Percentiles rank a stretch among this genome's conserved stretches.
Conservation (phyloP, 2,329 filamentous ascomycete genomes). For the Meredithiella fracta region DNA sequence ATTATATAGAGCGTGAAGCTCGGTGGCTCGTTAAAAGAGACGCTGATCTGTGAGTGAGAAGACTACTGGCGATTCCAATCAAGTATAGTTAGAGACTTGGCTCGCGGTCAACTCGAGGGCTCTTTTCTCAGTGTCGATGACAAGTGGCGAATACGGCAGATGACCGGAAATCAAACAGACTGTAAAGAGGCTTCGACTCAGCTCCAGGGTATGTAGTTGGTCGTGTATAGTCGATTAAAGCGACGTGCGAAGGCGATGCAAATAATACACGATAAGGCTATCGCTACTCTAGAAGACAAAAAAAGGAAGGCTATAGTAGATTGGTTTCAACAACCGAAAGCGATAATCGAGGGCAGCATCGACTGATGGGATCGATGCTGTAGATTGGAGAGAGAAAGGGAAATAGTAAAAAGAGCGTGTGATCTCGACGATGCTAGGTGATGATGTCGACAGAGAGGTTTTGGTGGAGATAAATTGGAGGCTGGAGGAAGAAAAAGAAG, state of each 20-base stretch:
- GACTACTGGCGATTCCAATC: background rate
- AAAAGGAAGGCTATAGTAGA: background rate
- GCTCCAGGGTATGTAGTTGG: background rate
- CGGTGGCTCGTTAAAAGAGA: background rate
- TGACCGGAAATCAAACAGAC: background rate
- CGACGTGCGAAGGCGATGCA: background rate
- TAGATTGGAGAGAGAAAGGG: background rate
- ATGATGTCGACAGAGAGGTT: constrained; percentile 1
- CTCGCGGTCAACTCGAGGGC: background rate
- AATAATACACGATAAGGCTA: background rate
- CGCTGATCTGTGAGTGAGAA: background rate
- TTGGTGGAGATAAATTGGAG: background rate
- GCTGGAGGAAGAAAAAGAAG: constrained; percentile 2
- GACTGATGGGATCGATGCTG: background rate
- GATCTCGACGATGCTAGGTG: background rate
- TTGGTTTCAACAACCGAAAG: background rate
- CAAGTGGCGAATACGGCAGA: background rate
- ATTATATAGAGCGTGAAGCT: background rate
- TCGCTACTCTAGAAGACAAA: background rate
- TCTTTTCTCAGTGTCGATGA: background rate
- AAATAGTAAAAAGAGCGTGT: constrained; percentile 5
- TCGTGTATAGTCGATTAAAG: background rate
- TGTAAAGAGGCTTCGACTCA: background rate
- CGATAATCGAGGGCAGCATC: background rate
- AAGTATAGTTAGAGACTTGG: background rate